Conservation (phyloP, 768 basidiomycete species). For the Leccinum pellstonianum region DNA sequence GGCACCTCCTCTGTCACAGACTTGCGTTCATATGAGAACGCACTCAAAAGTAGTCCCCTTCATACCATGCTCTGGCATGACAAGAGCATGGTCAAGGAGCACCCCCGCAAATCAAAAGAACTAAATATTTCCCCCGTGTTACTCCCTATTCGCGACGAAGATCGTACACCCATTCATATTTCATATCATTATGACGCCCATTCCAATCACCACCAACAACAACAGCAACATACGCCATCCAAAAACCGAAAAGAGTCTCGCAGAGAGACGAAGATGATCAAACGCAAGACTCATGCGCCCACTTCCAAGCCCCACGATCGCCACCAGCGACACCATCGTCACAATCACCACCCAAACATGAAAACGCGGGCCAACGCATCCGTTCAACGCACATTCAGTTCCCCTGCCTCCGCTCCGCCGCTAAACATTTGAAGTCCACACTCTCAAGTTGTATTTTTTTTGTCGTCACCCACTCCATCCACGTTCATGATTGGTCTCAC, state of each 20-base stretch:
- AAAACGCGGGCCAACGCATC: conserved; percentile 57
- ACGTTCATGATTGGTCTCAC: conserved; percentile 3
- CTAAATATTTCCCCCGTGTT: conserved; percentile 51
- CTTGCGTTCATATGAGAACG: conserved; percentile 34
- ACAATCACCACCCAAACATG: conserved; percentile 63
- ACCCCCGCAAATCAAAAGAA: conserved; percentile 30
- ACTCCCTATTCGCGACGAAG: conserved; percentile 52
- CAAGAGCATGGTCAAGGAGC: conserved; percentile 23
- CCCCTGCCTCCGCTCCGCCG: conserved; percentile 28
- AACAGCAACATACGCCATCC: conserved; percentile 36
- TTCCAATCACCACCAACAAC: conserved; percentile 33
- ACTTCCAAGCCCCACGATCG: conserved; percentile 38
- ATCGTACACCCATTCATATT: conserved; percentile 51
- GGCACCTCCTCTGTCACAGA: conserved; percentile 20
- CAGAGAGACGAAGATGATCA: conserved; percentile 65
- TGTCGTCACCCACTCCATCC: conserved; percentile 8
- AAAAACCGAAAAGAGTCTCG: conserved; percentile 65
- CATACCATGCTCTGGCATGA: conserved; percentile 55
- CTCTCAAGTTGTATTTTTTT: conserved; percentile 23
- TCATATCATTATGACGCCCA: conserved; percentile 34
- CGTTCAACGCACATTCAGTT: conserved; percentile 49
- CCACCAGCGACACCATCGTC: conserved; percentile 49
- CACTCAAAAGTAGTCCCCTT: conserved; percentile 55
- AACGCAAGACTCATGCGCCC: conserved; percentile 54
- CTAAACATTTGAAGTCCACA: conserved; percentile 27